Percentiles rank a stretch among this genome's conserved stretches.
Evolutionary conservation across 345 rosid species (phyloP).

Genomic region (sweet orange (Citrus sinensis)): DNA sequence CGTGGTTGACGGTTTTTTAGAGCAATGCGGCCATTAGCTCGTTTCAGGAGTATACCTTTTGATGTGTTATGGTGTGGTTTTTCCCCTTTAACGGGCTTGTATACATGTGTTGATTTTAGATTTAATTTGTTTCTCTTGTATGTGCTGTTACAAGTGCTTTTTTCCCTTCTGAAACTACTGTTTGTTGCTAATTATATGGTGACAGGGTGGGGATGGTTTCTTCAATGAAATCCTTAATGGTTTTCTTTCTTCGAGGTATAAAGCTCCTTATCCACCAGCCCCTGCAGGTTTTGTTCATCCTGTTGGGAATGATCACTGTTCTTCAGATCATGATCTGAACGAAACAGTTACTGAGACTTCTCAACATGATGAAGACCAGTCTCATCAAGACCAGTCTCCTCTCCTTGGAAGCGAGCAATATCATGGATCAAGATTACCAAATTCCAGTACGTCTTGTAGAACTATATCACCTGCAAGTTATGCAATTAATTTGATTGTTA

Average conservation of each 20-base stretch:
- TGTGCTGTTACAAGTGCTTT: background rate
- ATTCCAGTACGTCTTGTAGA: constrained; percentile 35
- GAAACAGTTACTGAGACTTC: constrained; percentile 33
- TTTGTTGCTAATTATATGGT: constrained; percentile 18
- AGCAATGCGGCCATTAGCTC: background rate
- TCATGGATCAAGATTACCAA: constrained; percentile 30
- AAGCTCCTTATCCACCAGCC: constrained; percentile 77
- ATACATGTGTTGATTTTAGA: background rate
- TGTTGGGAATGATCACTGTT: constrained; percentile 32
- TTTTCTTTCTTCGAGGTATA: constrained; percentile 70
- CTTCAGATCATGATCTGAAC: constrained; percentile 30
- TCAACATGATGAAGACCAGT: constrained; percentile 38
- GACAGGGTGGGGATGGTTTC: constrained; percentile 97
- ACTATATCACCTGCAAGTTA: constrained; percentile 6
- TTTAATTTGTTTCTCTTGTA: background rate
- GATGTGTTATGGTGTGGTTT: background rate
- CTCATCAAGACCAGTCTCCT: constrained; percentile 37
- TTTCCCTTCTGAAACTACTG: background rate
- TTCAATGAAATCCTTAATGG: constrained; percentile 91
- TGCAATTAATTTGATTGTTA: constrained; percentile 20
- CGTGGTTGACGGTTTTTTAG: constrained; percentile 11
- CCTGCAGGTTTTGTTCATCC: constrained; percentile 53
- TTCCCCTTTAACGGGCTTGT: background rate
- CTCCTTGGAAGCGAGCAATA: constrained; percentile 37
- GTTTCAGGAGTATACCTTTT: background rate